A percentile compares a stretch with the other conserved stretches of the same genome.
phyloP scores from a whole-genome alignment of 1,284 basidiomycete genomes.

The Marasmius tenuissimus region DNA sequence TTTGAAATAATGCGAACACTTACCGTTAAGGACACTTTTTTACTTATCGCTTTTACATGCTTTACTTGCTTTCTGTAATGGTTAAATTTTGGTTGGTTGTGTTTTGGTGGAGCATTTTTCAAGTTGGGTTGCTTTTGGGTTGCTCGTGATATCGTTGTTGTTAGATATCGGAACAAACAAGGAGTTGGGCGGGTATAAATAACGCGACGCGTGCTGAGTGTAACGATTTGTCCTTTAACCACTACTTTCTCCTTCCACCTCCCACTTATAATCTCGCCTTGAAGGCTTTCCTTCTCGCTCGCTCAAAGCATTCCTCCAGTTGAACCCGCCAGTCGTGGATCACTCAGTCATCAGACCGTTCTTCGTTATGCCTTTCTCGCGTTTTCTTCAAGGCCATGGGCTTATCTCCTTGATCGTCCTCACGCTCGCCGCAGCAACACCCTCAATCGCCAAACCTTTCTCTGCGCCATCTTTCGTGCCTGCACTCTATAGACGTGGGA shows the following conservation, averaged over 20 bases:
- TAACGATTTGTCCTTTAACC: background rate
- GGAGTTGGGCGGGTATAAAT: background rate
- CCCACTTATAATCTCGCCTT: background rate
- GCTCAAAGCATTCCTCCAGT: background rate
- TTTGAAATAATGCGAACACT: too few species aligned
- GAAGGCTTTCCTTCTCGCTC: background rate
- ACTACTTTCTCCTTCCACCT: background rate
- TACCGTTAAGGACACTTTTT: too few species aligned
- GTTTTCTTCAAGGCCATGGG: slow-evolving; percentile 35
- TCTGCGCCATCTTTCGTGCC: slow-evolving; percentile 28
- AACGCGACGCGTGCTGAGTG: background rate
- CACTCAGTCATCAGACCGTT: background rate
- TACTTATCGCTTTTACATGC: background rate
- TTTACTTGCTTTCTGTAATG: background rate
- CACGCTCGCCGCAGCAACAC: slow-evolving; percentile 21
- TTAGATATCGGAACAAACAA: background rate
- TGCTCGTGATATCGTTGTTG: background rate
- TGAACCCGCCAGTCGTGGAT: background rate
- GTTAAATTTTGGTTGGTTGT: too few species aligned
- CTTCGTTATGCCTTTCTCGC: slow-evolving; percentile 32
- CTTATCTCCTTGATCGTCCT: slow-evolving; percentile 35
- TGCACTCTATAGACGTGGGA: background rate
- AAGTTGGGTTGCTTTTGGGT: background rate
- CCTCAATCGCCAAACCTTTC: slow-evolving; percentile 34
- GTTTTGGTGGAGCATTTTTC: too few species aligned